These are phyloP conservation scores for Mucor plumbeus DNA, from an alignment of 371 early-diverging fungal species.

Conservation along the genomic window DNA sequence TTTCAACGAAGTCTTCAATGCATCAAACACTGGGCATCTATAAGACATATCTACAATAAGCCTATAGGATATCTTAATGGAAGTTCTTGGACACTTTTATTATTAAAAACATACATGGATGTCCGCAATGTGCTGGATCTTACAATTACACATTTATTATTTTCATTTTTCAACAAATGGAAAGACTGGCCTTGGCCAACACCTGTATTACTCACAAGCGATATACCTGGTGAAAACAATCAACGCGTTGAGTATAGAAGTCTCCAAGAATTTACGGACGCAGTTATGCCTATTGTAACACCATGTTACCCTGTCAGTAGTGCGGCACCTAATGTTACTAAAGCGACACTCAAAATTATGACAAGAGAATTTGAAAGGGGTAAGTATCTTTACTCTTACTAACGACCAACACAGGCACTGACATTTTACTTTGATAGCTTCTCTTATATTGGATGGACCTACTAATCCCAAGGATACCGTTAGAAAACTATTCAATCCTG, in stretches of 20 bases:
- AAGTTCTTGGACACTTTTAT: slow-evolving; percentile 36
- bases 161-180: slow-evolving; percentile 41
- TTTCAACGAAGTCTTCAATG: slow-evolving; percentile 35
- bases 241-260: neutral
- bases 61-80: slow-evolving; percentile 49
- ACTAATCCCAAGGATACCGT: slow-evolving; percentile 8
- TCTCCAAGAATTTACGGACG: slow-evolving; percentile 32
- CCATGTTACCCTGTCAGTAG: slow-evolving; percentile 47
- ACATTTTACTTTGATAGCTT: neutral
- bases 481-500: slow-evolving; percentile 34
- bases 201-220: slow-evolving; percentile 37
- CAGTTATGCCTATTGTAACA: slow-evolving; percentile 48
- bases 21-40: slow-evolving; percentile 45
- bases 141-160: slow-evolving; percentile 18
- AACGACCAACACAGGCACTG: too few species aligned
- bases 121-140: neutral
- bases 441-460: neutral
- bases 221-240: slow-evolving; percentile 35
- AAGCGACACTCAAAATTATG: slow-evolving; percentile 34
- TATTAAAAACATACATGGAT: slow-evolving; percentile 39
- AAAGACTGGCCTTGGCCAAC: slow-evolving; percentile 44
- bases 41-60: slow-evolving; percentile 42
- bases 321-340: slow-evolving; percentile 38
- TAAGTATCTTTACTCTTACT: neutral
- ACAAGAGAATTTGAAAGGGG: slow-evolving; percentile 44